phyloP scores from a whole-genome alignment of 768 basidiomycete genomes.

The Lactarius indigo region DNA sequence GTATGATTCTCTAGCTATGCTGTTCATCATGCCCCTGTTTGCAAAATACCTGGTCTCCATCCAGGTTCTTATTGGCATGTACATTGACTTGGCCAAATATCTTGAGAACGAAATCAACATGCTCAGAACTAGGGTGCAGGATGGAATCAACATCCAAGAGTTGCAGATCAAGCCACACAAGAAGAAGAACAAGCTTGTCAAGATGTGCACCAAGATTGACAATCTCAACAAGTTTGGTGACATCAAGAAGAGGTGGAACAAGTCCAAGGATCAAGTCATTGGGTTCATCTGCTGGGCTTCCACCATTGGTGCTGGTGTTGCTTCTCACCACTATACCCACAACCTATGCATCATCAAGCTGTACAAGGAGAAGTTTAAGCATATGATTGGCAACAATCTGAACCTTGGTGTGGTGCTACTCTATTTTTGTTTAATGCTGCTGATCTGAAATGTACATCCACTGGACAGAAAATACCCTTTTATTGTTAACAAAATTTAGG shows the following conservation, averaged over 20 bases:
- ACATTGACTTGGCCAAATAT: slow-evolving; percentile 21
- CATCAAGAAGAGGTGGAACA: slow-evolving; percentile 28
- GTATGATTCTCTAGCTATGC: too few relatives aligned
- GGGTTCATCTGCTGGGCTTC: slow-evolving; percentile 32
- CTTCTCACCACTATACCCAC: slow-evolving; percentile 28
- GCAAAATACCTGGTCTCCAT: slow-evolving; percentile 28
- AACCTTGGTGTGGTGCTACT: slow-evolving; percentile 28
- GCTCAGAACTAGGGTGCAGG: slow-evolving; percentile 20
- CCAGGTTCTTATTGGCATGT: slow-evolving; percentile 29
- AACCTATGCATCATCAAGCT: slow-evolving; percentile 31
- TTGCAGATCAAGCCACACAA: slow-evolving; percentile 26
- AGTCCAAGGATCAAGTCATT: slow-evolving; percentile 30
- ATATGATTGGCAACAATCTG: slow-evolving; percentile 29
- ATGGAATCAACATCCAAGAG: slow-evolving; percentile 22
- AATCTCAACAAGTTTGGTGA: slow-evolving; percentile 28
- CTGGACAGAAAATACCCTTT: too few relatives aligned
- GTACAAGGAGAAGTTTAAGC: slow-evolving; percentile 29
- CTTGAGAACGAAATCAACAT: slow-evolving; percentile 26
- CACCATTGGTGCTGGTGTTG: slow-evolving; percentile 25
- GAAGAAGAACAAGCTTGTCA: slow-evolving; percentile 24
- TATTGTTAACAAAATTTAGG: too few relatives aligned
- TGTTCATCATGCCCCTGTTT: slow-evolving; percentile 27
- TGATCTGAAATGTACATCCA: slow-evolving; percentile 21
- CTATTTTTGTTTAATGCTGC: slow-evolving; percentile 18
- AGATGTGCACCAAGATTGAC: slow-evolving; percentile 26